Conservation (phyloP, 225 moss, liverwort and hornwort species). For the Sphagnum tenellum region DNA sequence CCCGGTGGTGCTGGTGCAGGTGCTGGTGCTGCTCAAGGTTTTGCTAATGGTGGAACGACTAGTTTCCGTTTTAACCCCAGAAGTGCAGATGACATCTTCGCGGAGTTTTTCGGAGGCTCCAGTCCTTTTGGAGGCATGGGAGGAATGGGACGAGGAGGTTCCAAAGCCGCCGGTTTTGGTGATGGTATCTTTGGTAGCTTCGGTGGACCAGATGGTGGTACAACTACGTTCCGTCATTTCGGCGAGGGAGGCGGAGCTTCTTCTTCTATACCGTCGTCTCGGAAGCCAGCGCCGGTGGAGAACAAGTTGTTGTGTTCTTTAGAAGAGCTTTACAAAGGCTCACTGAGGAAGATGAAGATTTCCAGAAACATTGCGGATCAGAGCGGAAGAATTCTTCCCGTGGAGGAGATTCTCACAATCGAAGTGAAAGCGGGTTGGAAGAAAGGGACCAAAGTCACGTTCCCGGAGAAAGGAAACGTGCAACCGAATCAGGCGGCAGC, state of each 20-base stretch:
- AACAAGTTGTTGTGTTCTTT: conserved; percentile 54
- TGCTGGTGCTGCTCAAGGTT: too few relatives aligned
- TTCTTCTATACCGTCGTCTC: conserved; percentile 11
- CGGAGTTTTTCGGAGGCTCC: conserved; percentile 50
- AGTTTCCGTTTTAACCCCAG: too few relatives aligned
- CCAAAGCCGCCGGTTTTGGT: conserved; percentile 23
- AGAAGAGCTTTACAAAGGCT: conserved; percentile 45
- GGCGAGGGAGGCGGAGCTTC: conserved; percentile 34
- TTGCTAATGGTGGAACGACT: too few relatives aligned
- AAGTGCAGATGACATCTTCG: conserved; percentile 28
- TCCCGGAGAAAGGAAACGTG: conserved; percentile 55
- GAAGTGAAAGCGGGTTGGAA: conserved; percentile 63
- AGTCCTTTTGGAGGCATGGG: conserved; percentile 41
- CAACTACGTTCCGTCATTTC: conserved; percentile 21
- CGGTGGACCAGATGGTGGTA: too few relatives aligned
- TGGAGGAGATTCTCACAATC: conserved; percentile 61
- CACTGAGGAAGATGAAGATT: conserved; percentile 56
- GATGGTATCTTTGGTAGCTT: conserved; percentile 49
- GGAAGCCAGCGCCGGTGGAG: conserved; percentile 46
- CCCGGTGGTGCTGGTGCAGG: too few relatives aligned
- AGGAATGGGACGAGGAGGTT: conserved; percentile 13
- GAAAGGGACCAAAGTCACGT: conserved; percentile 56
- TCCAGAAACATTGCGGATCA: conserved; percentile 49
- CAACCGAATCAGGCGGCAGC: conserved; percentile 45
- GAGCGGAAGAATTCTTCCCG: conserved; percentile 41